phyloP scores from a whole-genome alignment of 2,329 filamentous ascomycete species.

The Truncatella angustata region DNA sequence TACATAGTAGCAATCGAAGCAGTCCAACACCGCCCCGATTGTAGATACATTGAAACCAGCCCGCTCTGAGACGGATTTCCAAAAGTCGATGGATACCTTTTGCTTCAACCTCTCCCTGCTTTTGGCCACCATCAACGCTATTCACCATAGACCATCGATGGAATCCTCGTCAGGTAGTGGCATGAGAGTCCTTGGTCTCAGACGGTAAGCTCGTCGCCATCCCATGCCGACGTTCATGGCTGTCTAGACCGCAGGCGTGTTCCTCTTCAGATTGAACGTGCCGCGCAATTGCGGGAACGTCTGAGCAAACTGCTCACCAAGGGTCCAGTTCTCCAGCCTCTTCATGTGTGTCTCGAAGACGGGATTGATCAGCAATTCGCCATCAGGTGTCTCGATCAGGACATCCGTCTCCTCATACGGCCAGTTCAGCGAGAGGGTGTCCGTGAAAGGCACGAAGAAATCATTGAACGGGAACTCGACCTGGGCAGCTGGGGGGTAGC shows the following conservation, averaged over 20 bases:
- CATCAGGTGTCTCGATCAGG: conserved; percentile 56
- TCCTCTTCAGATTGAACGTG: conserved; percentile 37
- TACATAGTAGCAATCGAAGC: too few species aligned
- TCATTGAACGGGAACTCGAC: conserved; percentile 66
- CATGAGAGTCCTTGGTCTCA: too few species aligned
- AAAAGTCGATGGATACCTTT: too few species aligned
- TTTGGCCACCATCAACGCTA: too few species aligned
- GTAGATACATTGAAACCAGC: too few species aligned
- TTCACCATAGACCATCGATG: too few species aligned
- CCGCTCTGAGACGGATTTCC: too few species aligned
- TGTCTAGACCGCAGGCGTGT: not conserved
- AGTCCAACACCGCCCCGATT: too few species aligned
- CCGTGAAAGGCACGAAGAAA: conserved; percentile 81
- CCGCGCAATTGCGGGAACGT: conserved; percentile 58
- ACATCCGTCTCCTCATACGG: conserved; percentile 73
- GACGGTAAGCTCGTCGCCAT: too few species aligned
- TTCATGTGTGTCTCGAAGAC: conserved; percentile 80
- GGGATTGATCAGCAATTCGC: conserved; percentile 76
- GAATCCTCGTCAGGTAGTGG: too few species aligned
- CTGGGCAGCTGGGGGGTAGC: conserved; percentile 25
- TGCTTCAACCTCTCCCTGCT: too few species aligned
- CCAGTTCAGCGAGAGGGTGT: conserved; percentile 78
- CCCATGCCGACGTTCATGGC: too few species aligned
- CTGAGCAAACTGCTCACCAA: conserved; percentile 67
- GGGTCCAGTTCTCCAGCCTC: conserved; percentile 75